Conservation (phyloP, 768 basidiomycete species). For the Suillus weaverae region DNA sequence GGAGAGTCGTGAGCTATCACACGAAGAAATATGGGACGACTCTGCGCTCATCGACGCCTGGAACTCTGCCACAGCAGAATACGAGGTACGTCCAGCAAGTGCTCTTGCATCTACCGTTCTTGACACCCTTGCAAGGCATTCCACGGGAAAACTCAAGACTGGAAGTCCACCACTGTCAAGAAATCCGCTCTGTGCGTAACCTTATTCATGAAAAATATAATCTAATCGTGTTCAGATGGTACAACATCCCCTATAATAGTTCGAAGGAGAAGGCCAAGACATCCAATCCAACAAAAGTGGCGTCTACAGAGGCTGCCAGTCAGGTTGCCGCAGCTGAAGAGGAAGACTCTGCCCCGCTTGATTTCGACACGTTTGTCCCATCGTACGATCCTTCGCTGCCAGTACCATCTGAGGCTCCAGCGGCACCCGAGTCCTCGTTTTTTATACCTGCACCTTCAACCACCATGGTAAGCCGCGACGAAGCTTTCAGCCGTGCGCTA, state of each 20-base stretch:
- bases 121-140: constrained; percentile 41
- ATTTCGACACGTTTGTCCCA: constrained; percentile 73
- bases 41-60: constrained; percentile 80
- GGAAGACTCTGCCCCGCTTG: constrained; percentile 57
- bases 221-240: constrained; percentile 57
- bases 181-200: constrained; percentile 69
- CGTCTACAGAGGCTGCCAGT: constrained; percentile 2
- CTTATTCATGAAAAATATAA: not conserved
- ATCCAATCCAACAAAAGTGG: constrained; percentile 14
- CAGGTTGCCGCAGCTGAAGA: constrained; percentile 25
- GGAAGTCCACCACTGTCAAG: constrained; percentile 64
- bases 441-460: constrained; percentile 35
- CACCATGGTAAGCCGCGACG: constrained; percentile 58
- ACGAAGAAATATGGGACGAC: constrained; percentile 85
- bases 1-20: constrained; percentile 63
- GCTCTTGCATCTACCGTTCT: not conserved
- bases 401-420: constrained; percentile 26
- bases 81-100: constrained; percentile 46
- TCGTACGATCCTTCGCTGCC: constrained; percentile 64
- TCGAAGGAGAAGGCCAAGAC: constrained; percentile 21
- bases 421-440: constrained; percentile 17
- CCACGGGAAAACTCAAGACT: constrained; percentile 65
- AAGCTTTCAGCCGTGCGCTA: constrained; percentile 74
- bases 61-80: constrained; percentile 83
- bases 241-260: constrained; percentile 54